Conservation (phyloP, 352 stramenopile species). For the Thalassiosira hispida region DNA sequence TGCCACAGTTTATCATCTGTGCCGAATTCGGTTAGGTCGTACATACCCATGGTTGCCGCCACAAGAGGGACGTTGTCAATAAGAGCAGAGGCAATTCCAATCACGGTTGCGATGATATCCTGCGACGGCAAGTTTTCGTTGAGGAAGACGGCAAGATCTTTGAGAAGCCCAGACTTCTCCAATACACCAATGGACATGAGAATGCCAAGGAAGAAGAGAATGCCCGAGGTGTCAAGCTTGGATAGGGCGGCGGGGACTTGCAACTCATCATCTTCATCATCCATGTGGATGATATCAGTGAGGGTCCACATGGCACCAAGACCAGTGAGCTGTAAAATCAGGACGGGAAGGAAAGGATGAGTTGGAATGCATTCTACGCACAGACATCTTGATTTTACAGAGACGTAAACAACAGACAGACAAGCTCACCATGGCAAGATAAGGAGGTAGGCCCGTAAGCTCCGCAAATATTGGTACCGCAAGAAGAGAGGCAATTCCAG, state of each 20-base stretch:
- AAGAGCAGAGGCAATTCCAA: slow-evolving; percentile 85
- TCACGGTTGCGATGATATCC: slow-evolving; percentile 87
- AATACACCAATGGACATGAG: slow-evolving; percentile 86
- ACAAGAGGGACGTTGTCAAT: slow-evolving; percentile 88
- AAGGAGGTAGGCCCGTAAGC: slow-evolving; percentile 85
- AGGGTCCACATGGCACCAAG: slow-evolving; percentile 86
- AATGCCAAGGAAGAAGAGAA: slow-evolving; percentile 88
- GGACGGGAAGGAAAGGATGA: not conserved
- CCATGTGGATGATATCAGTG: slow-evolving; percentile 87
- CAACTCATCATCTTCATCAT: slow-evolving; percentile 77
- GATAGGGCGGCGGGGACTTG: slow-evolving; percentile 82
- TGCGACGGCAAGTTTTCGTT: slow-evolving; percentile 83
- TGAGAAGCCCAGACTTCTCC: slow-evolving; percentile 85
- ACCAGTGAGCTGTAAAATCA: slow-evolving; percentile 67
- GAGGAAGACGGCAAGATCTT: slow-evolving; percentile 82
- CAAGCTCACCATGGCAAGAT: slow-evolving; percentile 82
- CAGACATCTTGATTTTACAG: not conserved
- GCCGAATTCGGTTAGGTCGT: slow-evolving; percentile 82
- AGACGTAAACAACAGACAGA: not conserved
- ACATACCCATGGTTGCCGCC: slow-evolving; percentile 87
- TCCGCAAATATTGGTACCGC: slow-evolving; percentile 85
- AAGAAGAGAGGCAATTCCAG: slow-evolving; percentile 81
- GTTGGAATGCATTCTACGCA: not conserved
- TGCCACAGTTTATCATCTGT: slow-evolving; percentile 87
- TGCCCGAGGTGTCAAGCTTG: slow-evolving; percentile 85